A percentile compares a stretch with the other conserved stretches of the same genome.
phyloP scores from a whole-genome alignment of 2,329 filamentous ascomycete genomes.

The Cladorrhinum sp. region DNA sequence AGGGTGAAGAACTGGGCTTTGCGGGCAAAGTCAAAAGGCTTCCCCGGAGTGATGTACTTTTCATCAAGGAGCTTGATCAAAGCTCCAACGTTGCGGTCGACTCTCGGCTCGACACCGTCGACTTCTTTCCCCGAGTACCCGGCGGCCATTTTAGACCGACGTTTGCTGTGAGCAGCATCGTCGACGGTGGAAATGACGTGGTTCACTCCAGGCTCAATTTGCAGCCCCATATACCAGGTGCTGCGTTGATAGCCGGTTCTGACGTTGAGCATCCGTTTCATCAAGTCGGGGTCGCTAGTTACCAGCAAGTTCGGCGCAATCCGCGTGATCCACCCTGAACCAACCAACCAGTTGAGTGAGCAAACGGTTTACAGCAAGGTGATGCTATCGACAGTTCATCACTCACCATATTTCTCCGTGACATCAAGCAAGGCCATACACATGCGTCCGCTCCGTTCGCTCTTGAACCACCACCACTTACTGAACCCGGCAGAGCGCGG shows the following conservation, averaged over 20 bases:
- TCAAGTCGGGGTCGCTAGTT: slow-evolving; percentile 17
- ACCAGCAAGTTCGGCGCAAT: slow-evolving; percentile 16
- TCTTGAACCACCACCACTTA: not conserved
- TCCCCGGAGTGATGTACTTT: not conserved
- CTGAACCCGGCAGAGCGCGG: not conserved
- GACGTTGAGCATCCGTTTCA: slow-evolving; percentile 12
- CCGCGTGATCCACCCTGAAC: not conserved
- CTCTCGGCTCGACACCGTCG: not conserved
- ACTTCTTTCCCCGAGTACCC: slow-evolving; percentile 19
- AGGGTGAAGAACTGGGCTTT: slow-evolving; percentile 48
- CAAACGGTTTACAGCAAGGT: not conserved
- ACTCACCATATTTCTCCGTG: not conserved
- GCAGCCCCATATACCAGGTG: slow-evolving; percentile 16
- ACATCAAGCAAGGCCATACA: not conserved
- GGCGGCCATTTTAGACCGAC: slow-evolving; percentile 18
- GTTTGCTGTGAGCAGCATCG: slow-evolving; percentile 11
- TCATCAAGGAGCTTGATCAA: slow-evolving; percentile 5
- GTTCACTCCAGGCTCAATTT: slow-evolving; percentile 14
- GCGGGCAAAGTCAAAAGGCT: slow-evolving; percentile 42
- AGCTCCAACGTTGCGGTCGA: slow-evolving; percentile 9
- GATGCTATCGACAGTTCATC: not conserved
- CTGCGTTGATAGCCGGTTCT: slow-evolving; percentile 12
- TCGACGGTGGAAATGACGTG: slow-evolving; percentile 16
- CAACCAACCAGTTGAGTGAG: not conserved
- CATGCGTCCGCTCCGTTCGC: not conserved